Conservation (phyloP, 352 stramenopile species). For the Sclerospora graminicola region DNA sequence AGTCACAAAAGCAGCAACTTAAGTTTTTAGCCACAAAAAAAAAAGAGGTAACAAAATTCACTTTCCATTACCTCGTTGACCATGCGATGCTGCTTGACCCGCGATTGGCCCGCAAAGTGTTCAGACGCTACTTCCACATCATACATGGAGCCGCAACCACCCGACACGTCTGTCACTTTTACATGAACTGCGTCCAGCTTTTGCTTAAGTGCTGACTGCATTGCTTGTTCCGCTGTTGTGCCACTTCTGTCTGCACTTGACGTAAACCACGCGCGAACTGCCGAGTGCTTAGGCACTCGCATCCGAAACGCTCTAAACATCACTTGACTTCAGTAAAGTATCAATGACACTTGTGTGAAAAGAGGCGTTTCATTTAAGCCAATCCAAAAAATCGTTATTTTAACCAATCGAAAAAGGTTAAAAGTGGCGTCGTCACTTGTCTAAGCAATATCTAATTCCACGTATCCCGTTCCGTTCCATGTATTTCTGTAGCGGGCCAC, state of each 20-base stretch:
- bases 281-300: too few species aligned
- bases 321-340: too few species aligned
- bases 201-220: conserved; percentile 47
- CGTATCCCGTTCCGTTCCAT: conserved; percentile 18
- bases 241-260: conserved; percentile 14
- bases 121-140: conserved; percentile 78
- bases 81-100: conserved; percentile 82
- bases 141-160: conserved; percentile 85
- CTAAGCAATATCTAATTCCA: neutral
- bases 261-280: conserved; percentile 3
- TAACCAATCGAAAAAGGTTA: neutral
- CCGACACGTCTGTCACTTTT: conserved; percentile 80
- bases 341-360: too few species aligned
- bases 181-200: conserved; percentile 67
- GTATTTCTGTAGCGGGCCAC: conserved; percentile 65
- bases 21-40: neutral
- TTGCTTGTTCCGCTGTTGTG: conserved; percentile 50
- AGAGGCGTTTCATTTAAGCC: too few species aligned
- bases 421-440: neutral
- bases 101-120: conserved; percentile 66
- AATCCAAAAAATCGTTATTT: neutral
- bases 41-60: neutral
- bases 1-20: neutral
- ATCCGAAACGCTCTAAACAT: too few species aligned
- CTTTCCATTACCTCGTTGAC: conserved; percentile 62